phyloP scores from a whole-genome alignment of 768 basidiomycete genomes.

The Pulveroboletus sp. region DNA sequence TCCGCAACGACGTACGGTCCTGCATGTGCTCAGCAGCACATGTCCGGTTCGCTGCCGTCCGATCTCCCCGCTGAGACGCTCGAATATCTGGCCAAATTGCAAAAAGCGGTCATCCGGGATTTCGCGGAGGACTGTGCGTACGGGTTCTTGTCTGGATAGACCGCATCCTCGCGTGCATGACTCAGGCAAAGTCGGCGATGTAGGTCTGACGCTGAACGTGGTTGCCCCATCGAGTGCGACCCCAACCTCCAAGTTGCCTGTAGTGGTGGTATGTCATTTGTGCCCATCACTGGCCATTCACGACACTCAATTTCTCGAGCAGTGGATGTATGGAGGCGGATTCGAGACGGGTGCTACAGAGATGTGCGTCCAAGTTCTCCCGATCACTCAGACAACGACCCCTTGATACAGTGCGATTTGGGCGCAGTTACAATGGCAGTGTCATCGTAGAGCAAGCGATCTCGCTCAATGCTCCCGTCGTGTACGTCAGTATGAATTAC shows the following conservation, averaged over 20 bases:
- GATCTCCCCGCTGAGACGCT: slow-evolving; percentile 14
- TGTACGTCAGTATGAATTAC: slow-evolving; percentile 41
- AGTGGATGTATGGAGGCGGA: slow-evolving; percentile 37
- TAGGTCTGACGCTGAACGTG: slow-evolving; percentile 51
- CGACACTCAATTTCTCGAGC: neutral
- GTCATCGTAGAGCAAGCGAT: slow-evolving; percentile 32
- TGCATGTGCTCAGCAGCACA: slow-evolving; percentile 7
- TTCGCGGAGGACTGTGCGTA: slow-evolving; percentile 43
- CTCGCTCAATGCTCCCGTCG: slow-evolving; percentile 28
- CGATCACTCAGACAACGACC: neutral
- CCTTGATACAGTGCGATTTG: neutral
- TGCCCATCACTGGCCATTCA: neutral
- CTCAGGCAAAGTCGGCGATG: neutral
- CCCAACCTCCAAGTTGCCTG: slow-evolving; percentile 43
- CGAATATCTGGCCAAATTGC: neutral
- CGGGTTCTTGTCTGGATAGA: too few relatives aligned
- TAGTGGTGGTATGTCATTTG: slow-evolving; percentile 42
- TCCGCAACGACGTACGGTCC: slow-evolving; percentile 3
- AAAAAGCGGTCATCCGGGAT: too few relatives aligned
- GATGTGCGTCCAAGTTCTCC: neutral
- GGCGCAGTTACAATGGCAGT: slow-evolving; percentile 12
- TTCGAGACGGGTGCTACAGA: slow-evolving; percentile 29
- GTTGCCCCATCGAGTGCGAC: slow-evolving; percentile 40
- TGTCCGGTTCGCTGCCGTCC: slow-evolving; percentile 8
- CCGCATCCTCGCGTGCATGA: neutral